Evolutionary conservation across 495 filamentous ascomycete genomes (phyloP).

Genomic region (Cercophora samala): DNA sequence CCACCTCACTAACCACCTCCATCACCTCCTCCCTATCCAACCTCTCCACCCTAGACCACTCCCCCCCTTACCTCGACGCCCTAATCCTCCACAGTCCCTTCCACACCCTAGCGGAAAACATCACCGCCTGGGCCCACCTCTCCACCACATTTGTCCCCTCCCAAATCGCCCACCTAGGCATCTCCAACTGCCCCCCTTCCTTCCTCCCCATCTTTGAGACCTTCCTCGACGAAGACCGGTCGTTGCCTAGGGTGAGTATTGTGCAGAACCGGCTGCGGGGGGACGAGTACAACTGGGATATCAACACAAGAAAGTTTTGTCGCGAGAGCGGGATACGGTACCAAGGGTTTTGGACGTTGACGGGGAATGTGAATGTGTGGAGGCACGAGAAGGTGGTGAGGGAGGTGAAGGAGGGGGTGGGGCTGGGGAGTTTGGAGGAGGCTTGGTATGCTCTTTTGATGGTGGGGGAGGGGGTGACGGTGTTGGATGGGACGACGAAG

Average conservation of each 20-base stretch:
- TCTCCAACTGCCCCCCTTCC: conserved; percentile 62
- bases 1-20: conserved; percentile 62
- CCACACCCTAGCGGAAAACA: conserved; percentile 52
- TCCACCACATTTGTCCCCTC: conserved; percentile 56
- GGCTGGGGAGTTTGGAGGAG: conserved; percentile 40
- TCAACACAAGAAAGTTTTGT: conserved; percentile 60
- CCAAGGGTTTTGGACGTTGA: conserved; percentile 79
- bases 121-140: conserved; percentile 58
- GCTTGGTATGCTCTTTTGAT: conserved; percentile 69
- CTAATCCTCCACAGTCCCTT: conserved; percentile 71
- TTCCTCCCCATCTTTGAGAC: conserved; percentile 49
- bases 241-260: conserved; percentile 29
- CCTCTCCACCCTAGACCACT: conserved; percentile 41
- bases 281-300: conserved; percentile 57
- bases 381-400: conserved; percentile 50
- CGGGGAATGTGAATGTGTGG: conserved; percentile 60
- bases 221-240: conserved; percentile 4
- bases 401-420: conserved; percentile 49
- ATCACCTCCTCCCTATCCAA: conserved; percentile 67
- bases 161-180: conserved; percentile 62
- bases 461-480: conserved; percentile 51
- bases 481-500: conserved; percentile 70
- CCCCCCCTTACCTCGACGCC: conserved; percentile 63
- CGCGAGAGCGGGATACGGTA: conserved; percentile 58
- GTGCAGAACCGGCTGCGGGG: conserved; percentile 77